Base-by-base conservation (phyloP, 2,329 filamentous ascomycete species). In the Neonectria neomacrospora region DNA sequence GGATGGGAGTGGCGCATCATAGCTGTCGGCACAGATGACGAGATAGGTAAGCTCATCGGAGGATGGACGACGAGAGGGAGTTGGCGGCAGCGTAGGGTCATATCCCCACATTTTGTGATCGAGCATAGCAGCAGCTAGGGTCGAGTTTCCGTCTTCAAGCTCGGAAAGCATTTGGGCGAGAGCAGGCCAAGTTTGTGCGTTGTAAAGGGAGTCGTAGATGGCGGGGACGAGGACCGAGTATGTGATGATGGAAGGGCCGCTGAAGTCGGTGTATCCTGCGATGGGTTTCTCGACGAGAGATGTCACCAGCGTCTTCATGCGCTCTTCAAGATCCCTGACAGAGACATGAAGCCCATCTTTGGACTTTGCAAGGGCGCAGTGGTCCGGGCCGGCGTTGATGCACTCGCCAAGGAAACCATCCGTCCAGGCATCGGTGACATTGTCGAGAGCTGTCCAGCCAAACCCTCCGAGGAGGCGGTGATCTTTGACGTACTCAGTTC, bases 371-470 rank as follows among this genome's bases (percentile, higher is more conserved):
- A 85, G 73, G 1, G 79, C 79, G 52, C 83, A 85, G 61, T 82
- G 68, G 3, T 80, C 70, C 1, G 81, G 80, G 0, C 83, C 83
- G 7, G 83, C 82, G 3, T 79, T 78, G 53, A 85, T 45, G 47
- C 83, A 86, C 64, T 84, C 82, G 22, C 82, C 82, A 2, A 85
- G 72, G 54, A 86, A 84, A 14, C 83, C 83, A 58, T 85, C 82
- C 23, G 74, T 76, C 80, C 81, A 85, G 1, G 81, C 81, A 63
- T 85, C 71, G 0, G 83, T 85, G 7, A 75, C 79, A 63, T 85
- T 85, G 59, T 84, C 82, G 5, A 85, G 75, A 3, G 82, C 78
- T 1, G 80, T 80, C 77, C 77, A 82, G 5, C 81, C 82, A 61
- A 83, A 84, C 0, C 82, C 82, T 12, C 79, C 82, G 2, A 83